phyloP scores from a whole-genome alignment of 2,329 filamentous ascomycete species.

The Exophiala calicioides region DNA sequence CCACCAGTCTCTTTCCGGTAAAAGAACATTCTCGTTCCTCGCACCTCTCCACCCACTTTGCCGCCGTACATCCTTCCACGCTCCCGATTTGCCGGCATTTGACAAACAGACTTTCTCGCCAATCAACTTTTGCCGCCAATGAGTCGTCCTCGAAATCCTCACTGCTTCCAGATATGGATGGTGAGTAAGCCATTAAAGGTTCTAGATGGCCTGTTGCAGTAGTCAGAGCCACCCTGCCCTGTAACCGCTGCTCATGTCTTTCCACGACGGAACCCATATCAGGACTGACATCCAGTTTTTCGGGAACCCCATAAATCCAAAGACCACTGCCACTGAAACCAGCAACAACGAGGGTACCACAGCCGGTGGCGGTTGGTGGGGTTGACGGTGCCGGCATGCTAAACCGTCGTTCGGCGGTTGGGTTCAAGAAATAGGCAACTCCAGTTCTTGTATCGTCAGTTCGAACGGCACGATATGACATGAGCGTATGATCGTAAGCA shows the following conservation, averaged over 20 bases:
- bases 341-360: conserved; percentile 70
- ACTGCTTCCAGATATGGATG: conserved; percentile 30
- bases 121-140: conserved; percentile 53
- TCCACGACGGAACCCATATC: conserved; percentile 33
- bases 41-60: conserved; percentile 68
- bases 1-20: conserved; percentile 56
- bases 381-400: conserved; percentile 68
- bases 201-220: conserved; percentile 31
- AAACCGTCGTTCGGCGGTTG: conserved; percentile 48
- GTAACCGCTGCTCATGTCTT: conserved; percentile 28
- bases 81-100: conserved; percentile 66
- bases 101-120: conserved; percentile 68
- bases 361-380: conserved; percentile 66
- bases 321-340: conserved; percentile 72
- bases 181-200: conserved; percentile 33
- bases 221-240: conserved; percentile 22
- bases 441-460: conserved; percentile 74
- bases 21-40: conserved; percentile 47
- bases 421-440: conserved; percentile 77
- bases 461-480: conserved; percentile 75
- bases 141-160: conserved; percentile 34
- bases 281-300: conserved; percentile 63
- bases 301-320: conserved; percentile 78
- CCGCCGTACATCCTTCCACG: conserved; percentile 65
- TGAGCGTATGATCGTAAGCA: conserved; percentile 73